Evolutionary conservation across 2,329 filamentous ascomycete species (phyloP), one percentile per base, ranked within the genome.

Genomic region (Balansia obtecta): DNA sequence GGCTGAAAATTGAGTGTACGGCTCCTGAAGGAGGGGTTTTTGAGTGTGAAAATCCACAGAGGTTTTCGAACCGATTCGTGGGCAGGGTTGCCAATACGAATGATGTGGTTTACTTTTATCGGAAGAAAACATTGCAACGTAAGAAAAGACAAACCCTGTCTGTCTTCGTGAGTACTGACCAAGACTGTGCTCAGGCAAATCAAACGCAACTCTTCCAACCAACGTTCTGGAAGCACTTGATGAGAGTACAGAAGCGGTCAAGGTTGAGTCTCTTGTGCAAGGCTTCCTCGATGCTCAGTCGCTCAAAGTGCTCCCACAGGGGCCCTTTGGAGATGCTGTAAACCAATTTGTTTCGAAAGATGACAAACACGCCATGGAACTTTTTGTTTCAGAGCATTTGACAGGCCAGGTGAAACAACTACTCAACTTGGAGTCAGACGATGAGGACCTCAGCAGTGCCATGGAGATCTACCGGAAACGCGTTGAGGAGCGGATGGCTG

Each of bases 291-390:
- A 80, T 0, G 86, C 87, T 0, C 90, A 97, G 60, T 90, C 88
- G 0, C 78, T 98, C 33, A 95, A 90, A 52, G 93, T 98, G 46
- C 75, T 98, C 0, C 93, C 93, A 0, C 88, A 95, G 60, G 93
- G 90, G 32, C 86, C 85, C 0, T 96, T 98, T 61, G 86, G 89
- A 15, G 90, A 97, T 61, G 93, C 93, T 0, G 88, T 98, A 5
- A 84, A 83, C 45, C 86, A 95, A 54, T 98, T 93, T 59, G 88
- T 98, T 27, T 83, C 90, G 63, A 97, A 97, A 58, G 88, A 95
- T 57, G 93, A 98, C 69, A 95, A 90, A 62, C 83, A 93, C 59
- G 88, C 88, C 2, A 88, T 97, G 82, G 82, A 90, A 61, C 72
- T 82, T 42, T 91, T 91, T 58, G 83, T 91, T 10, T 79, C 77